These are phyloP conservation scores for Bimuria novae-zelandiae DNA, from an alignment of 2,329 filamentous ascomycete species.

Conservation along the genomic window DNA sequence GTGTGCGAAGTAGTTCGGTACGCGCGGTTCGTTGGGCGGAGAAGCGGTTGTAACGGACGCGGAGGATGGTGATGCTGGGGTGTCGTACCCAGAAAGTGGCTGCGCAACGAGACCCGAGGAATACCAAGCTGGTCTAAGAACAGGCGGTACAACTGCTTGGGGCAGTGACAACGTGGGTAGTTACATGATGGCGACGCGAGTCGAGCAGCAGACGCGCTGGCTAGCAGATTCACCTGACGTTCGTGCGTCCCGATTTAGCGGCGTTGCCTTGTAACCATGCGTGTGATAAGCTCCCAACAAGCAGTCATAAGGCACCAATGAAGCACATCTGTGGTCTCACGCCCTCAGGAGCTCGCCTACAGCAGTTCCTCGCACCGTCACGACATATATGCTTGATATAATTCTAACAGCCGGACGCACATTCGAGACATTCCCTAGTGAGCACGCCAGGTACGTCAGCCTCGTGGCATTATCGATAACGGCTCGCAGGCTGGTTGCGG, in stretches of 20 bases:
- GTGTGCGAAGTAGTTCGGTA: conserved; percentile 19
- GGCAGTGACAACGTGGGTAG: conserved; percentile 30
- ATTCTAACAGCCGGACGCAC: background rate
- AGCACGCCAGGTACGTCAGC: conserved; percentile 12
- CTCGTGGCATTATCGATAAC: conserved; percentile 25
- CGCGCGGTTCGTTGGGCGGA: conserved; percentile 10
- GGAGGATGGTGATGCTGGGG: conserved; percentile 15
- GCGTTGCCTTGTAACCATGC: conserved; percentile 5
- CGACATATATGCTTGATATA: background rate
- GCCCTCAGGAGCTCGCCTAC: conserved; percentile 9
- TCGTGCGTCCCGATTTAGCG: conserved; percentile 3
- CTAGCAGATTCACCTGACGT: conserved; percentile 18
- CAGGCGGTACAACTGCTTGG: conserved; percentile 31
- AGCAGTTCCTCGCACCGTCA: conserved; percentile 2
- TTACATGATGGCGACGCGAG: conserved; percentile 27
- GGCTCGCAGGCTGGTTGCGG: background rate
- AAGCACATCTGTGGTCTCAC: conserved; percentile 15
- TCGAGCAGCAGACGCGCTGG: conserved; percentile 34
- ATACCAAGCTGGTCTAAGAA: conserved; percentile 4
- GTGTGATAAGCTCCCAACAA: conserved; percentile 21
- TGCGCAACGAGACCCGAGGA: conserved; percentile 5
- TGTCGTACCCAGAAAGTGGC: conserved; percentile 20
- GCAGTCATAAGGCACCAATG: conserved; percentile 16
- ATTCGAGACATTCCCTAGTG: background rate
- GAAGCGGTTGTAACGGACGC: conserved; percentile 12